Base-by-base conservation (phyloP, 2,329 filamentous ascomycete species). In the Monilinia aucupariae region DNA sequence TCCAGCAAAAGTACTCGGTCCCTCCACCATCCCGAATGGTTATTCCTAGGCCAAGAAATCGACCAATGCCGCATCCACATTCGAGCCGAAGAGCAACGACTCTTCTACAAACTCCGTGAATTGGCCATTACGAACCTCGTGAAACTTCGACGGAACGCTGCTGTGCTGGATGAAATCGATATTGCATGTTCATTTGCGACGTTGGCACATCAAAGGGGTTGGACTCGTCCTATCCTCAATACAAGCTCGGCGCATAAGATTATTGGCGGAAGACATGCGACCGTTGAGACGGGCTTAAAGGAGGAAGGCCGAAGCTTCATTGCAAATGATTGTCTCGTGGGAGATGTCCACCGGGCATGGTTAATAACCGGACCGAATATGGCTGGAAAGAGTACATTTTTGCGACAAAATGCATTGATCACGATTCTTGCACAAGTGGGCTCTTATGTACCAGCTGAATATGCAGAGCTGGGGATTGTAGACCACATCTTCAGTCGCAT, bases 331-430 rank as follows among this genome's bases (percentile, higher is more conserved):
- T 96, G 91, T 75, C 80, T 89, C 45, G 81, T 97, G 3, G 89
- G 89, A n/a, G 60, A 80, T 81, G 76, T 89, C 79, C 80, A 85
- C 78, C 70, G 81, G 79, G 61, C 90, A 77, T 79, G 87, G 87
- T 71, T 84, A 74, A 78, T 93, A 83, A 83, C 90, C 69, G 79
- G 94, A 0, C 94, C 94, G n/a, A 99, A 99, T 76, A 99, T 99
- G 94, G 94, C 89, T 1, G 94, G 94, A 54, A 99, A 99, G 77
- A 93, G 89, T 74, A 99, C 94, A 0, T 99, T 96, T 72, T 81
- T 99, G 6, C 89, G 94, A 0, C 96, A 99, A 71, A 97, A 96
- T 75, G 94, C 94, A 2, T 82, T 99, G 59, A 96, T 97, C 69
- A 92, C 91, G 0, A 91, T 99, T 66, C 83, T 99, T 17, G 93